Evolutionary conservation across 805 yeast genomes (phyloP), one percentile per base, ranked within the genome.

Genomic region (Lipomyces mesembrius): DNA sequence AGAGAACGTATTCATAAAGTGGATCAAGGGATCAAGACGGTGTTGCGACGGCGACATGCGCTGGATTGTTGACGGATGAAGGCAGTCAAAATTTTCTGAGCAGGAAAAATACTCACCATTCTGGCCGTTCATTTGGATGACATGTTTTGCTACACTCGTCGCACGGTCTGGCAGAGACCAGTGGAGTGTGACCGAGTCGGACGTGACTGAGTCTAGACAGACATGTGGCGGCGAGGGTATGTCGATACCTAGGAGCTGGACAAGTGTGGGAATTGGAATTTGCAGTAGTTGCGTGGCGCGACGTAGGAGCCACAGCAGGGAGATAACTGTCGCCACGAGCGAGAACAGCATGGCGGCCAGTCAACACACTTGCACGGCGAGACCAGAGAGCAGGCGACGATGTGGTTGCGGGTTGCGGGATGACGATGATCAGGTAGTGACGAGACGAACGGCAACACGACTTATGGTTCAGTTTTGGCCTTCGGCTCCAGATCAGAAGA

Each of bases 161-260:
- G 74, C 73, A n/a, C 73, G 65, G 34, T 74, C 77, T 7, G 80
- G 77, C 20, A 72, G 71, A 51, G 75, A 63, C 80, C 80, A 78
- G 63, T 78, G 79, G 52, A 77, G 65, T 6, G 75, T 64, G 6
- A 77, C 73, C 5, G 76, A 69, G 37, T 73, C 71, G 51, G 75
- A 66, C 1, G 77, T 67, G 46, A 77, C 70, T 14, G 72, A 64
- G 59, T 76, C 80, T 27, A 77, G 69, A 29, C 76, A 73, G 20
- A 77, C 76, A 17, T 67, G 67, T 2, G 80, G 79, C 17, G 78
- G 63, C 4, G 76, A 74, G 1, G 80, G 80, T 7, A 78, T 69
- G 57, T 77, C 79, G 43, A 77, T 76, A 17, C 80, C 80, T 43
- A 77, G 70, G 25, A 75, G 69, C 60, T 75, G 75, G 29, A 77